Percentiles rank a stretch among this genome's conserved stretches.
These are phyloP conservation scores for Boletus sp. DNA, from an alignment of 1,284 basidiomycete species.

Conservation along the genomic window DNA sequence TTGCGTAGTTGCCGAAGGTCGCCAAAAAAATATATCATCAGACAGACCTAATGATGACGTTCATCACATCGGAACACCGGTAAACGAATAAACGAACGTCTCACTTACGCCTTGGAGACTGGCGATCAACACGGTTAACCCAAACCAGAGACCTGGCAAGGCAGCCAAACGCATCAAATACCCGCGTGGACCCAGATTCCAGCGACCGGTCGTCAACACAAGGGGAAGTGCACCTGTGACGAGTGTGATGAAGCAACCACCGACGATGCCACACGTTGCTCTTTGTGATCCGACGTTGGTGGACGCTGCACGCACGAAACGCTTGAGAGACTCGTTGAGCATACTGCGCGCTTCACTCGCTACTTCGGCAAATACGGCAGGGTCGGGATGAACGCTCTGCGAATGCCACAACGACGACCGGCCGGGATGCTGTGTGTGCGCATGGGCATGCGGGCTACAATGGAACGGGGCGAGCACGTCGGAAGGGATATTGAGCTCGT, in stretches of 20 bases:
- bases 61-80: no score
- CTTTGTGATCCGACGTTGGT: conserved; percentile 73
- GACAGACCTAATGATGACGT: conserved; percentile 36
- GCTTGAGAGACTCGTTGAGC: conserved; percentile 59
- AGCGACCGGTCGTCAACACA: conserved; percentile 25
- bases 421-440: conserved; percentile 15
- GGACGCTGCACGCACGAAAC: conserved; percentile 65
- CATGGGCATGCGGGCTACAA: conserved; percentile 25
- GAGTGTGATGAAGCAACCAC: conserved; percentile 43
- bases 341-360: conserved; percentile 52
- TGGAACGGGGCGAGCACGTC: conserved; percentile 64
- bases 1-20: conserved; percentile 73
- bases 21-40: conserved; percentile 78
- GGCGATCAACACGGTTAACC: conserved; percentile 57
- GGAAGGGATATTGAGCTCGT: conserved; percentile 67
- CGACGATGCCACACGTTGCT: conserved; percentile 64
- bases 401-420: conserved; percentile 26
- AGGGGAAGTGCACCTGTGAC: conserved; percentile 36
- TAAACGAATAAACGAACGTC: neutral
- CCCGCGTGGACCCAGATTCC: conserved; percentile 48
- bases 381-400: conserved; percentile 51
- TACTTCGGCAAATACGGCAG: conserved; percentile 56
- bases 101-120: conserved; percentile 57
- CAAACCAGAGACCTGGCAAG: conserved; percentile 66
- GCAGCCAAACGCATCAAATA: conserved; percentile 59